These are phyloP conservation scores for Mycosphaerella arachidis DNA, from an alignment of 2,329 filamentous ascomycete species.

Conservation along the genomic window DNA sequence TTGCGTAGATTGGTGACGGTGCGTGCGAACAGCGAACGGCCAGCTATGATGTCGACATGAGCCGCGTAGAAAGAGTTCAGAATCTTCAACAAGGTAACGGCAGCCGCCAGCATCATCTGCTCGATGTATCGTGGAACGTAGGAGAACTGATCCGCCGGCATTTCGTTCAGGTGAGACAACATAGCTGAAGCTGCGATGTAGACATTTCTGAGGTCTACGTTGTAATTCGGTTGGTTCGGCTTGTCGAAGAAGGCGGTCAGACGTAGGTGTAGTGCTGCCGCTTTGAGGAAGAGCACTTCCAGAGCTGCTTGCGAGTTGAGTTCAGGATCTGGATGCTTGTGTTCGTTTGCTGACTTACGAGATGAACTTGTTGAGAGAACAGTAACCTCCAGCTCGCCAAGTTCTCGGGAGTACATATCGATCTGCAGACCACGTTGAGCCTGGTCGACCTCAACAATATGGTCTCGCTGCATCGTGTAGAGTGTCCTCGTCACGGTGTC, in stretches of 20 bases:
- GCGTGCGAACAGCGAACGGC: conserved; percentile 64
- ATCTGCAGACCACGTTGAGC: conserved; percentile 35
- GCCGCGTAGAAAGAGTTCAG: conserved; percentile 71
- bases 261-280: conserved; percentile 69
- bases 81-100: conserved; percentile 71
- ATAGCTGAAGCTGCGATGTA: conserved; percentile 69
- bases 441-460: conserved; percentile 50
- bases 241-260: conserved; percentile 79
- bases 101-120: conserved; percentile 79
- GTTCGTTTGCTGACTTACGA: conserved; percentile 19
- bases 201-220: conserved; percentile 69
- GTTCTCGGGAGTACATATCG: conserved; percentile 35
- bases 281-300: conserved; percentile 61
- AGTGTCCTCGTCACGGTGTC: conserved; percentile 75
- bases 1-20: conserved; percentile 66
- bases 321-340: background rate
- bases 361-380: conserved; percentile 30
- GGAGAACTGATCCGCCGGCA: conserved; percentile 51
- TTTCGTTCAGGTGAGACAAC: conserved; percentile 66
- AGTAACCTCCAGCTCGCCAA: conserved; percentile 35
- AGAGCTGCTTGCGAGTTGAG: conserved; percentile 34
- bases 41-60: conserved; percentile 65
- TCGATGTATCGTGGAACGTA: conserved; percentile 70
- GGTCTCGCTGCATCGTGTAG: conserved; percentile 72
- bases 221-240: conserved; percentile 64